These are phyloP conservation scores for Ustilago loliicola DNA, from an alignment of 1,284 basidiomycete genomes.

Conservation along the genomic window DNA sequence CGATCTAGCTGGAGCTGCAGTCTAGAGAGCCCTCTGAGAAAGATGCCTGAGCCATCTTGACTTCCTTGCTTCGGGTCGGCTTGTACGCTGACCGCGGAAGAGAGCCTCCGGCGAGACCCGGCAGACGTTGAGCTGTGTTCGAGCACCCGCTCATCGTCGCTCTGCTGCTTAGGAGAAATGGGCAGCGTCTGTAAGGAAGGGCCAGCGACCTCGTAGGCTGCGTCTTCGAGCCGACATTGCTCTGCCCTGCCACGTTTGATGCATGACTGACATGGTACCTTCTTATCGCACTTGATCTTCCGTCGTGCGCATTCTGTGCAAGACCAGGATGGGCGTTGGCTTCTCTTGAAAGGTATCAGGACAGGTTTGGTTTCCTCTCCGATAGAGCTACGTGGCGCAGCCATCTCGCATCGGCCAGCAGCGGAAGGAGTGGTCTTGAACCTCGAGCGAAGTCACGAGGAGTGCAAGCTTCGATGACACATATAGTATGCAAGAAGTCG, in stretches of 20 bases:
- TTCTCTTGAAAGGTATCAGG: constrained; percentile 41
- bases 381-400: constrained; percentile 1
- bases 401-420: constrained; percentile 21
- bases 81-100: constrained; percentile 8
- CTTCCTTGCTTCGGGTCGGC: constrained; percentile 1
- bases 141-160: neutral
- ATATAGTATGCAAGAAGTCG: neutral
- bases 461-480: neutral
- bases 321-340: constrained; percentile 54
- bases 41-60: constrained; percentile 12
- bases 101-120: constrained; percentile 16
- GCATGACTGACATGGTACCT: constrained; percentile 58
- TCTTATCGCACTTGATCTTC: constrained; percentile 60
- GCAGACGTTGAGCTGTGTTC: constrained; percentile 8
- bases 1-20: constrained; percentile 43
- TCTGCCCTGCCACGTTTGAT: constrained; percentile 50
- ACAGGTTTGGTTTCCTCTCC: constrained; percentile 16
- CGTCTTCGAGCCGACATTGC: constrained; percentile 42
- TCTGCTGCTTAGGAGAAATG: constrained; percentile 12
- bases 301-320: constrained; percentile 60
- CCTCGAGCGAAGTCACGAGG: neutral
- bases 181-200: constrained; percentile 20
- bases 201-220: constrained; percentile 18
- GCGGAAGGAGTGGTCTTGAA: neutral
- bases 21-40: constrained; percentile 27